Conservation (phyloP, 2,329 filamentous ascomycete genomes). For the Xylariaceae sp. region DNA sequence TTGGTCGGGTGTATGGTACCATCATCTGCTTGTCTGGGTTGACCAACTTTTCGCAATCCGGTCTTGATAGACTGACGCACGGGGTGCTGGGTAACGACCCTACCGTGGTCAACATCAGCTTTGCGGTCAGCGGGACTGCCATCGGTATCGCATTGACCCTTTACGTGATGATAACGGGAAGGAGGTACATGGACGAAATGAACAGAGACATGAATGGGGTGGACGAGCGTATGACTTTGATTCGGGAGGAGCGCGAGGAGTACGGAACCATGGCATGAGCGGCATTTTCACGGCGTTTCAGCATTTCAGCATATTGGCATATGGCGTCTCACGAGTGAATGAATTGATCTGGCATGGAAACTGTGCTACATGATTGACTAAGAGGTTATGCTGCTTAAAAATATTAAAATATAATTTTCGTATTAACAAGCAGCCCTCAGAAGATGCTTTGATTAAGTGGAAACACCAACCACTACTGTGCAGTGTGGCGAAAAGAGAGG, state of each 20-base stretch:
- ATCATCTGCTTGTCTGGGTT: conserved; percentile 70
- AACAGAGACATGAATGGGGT: neutral
- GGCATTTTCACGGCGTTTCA: neutral
- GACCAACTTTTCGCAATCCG: conserved; percentile 67
- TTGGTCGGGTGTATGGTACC: conserved; percentile 73
- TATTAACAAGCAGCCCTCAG: too few relatives aligned
- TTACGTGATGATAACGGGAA: conserved; percentile 21
- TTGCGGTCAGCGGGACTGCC: conserved; percentile 49
- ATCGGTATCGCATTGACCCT: conserved; percentile 42
- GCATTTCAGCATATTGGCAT: too few relatives aligned
- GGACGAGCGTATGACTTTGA: conserved; percentile 8
- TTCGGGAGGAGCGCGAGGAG: conserved; percentile 4
- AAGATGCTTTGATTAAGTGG: too few relatives aligned
- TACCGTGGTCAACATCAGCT: conserved; percentile 56
- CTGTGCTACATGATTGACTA: too few relatives aligned
- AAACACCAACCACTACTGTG: too few relatives aligned
- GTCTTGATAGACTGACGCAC: conserved; percentile 64
- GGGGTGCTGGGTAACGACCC: conserved; percentile 57
- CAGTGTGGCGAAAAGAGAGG: too few relatives aligned
- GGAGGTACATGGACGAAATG: conserved; percentile 13
- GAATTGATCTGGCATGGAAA: too few relatives aligned
- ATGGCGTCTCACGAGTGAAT: too few relatives aligned
- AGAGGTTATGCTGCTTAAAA: too few relatives aligned
- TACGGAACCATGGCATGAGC: conserved; percentile 12
- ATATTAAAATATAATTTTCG: too few relatives aligned